These are phyloP conservation scores for Kuraishia cidri DNA, from an alignment of 805 yeast species.

Conservation along the genomic window DNA sequence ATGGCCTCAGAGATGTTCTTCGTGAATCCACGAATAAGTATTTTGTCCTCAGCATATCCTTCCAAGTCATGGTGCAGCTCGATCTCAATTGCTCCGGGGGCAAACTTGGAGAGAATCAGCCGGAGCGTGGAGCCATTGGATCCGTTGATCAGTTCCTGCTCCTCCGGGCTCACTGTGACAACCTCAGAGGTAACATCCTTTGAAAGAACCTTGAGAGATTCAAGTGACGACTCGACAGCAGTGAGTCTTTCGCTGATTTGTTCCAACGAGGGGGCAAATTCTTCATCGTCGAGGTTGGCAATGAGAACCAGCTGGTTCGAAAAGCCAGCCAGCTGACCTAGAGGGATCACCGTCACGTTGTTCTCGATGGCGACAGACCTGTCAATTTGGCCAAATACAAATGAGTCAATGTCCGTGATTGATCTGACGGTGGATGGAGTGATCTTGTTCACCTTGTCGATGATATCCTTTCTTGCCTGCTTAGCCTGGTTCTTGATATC, in stretches of 20 bases:
- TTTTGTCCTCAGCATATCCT: conserved; percentile 34
- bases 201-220: conserved; percentile 50
- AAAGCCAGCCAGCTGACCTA: conserved; percentile 38
- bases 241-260: conserved; percentile 50
- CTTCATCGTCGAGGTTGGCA: conserved; percentile 43
- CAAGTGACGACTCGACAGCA: conserved; percentile 44
- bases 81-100: conserved; percentile 27
- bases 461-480: conserved; percentile 61
- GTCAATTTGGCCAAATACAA: conserved; percentile 41
- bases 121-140: conserved; percentile 51
- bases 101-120: conserved; percentile 19
- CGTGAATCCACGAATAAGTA: conserved; percentile 64
- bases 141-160: conserved; percentile 55
- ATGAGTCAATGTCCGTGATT: conserved; percentile 58
- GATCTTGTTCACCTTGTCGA: conserved; percentile 61
- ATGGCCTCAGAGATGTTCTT: conserved; percentile 47
- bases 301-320: conserved; percentile 46
- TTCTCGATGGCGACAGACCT: conserved; percentile 30
- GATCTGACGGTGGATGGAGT: conserved; percentile 56
- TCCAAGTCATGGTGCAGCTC: conserved; percentile 36
- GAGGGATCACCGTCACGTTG: conserved; percentile 49
- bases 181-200: conserved; percentile 38
- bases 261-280: conserved; percentile 61
- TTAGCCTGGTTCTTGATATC: conserved; percentile 35
- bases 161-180: conserved; percentile 39